Evolutionary conservation across 1,284 basidiomycete genomes (phyloP).

Genomic region (Apiotrichum siamense): DNA sequence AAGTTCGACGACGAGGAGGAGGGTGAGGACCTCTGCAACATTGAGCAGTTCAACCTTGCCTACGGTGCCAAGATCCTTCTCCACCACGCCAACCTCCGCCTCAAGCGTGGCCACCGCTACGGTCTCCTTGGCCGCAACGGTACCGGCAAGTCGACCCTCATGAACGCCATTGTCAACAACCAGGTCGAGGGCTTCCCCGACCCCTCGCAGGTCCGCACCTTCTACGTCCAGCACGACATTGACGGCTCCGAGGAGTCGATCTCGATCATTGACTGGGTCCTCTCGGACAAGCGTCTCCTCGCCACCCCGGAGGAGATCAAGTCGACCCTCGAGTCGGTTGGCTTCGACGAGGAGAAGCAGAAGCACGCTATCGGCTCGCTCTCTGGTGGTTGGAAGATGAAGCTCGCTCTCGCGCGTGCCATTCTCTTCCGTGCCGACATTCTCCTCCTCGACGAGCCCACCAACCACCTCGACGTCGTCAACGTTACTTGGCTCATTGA

Average conservation of each 20-base stretch:
- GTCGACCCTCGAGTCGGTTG: slow-evolving; percentile 79
- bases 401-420: slow-evolving; percentile 94
- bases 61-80: slow-evolving; percentile 98
- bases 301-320: slow-evolving; percentile 65
- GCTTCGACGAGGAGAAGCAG: slow-evolving; percentile 84
- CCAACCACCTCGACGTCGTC: slow-evolving; percentile 96
- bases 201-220: slow-evolving; percentile 78
- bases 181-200: slow-evolving; percentile 98
- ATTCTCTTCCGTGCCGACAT: slow-evolving; percentile 99
- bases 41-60: slow-evolving; percentile 85
- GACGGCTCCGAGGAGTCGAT: slow-evolving; percentile 91
- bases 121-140: slow-evolving; percentile 98
- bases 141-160: slow-evolving; percentile 96
- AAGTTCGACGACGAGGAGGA: slow-evolving; percentile 87
- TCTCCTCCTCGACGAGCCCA: slow-evolving; percentile 92
- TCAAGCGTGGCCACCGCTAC: slow-evolving; percentile 98
- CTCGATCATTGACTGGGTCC: slow-evolving; percentile 82
- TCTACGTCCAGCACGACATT: slow-evolving; percentile 99
- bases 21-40: slow-evolving; percentile 94
- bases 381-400: slow-evolving; percentile 99
- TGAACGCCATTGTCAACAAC: slow-evolving; percentile 92
- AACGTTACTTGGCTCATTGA: slow-evolving; percentile 95
- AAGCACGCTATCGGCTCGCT: slow-evolving; percentile 77
- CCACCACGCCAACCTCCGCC: slow-evolving; percentile 90
- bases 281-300: slow-evolving; percentile 76